Conservation (phyloP, 1,139 yeast genomes). For the Taiozyma sp. region DNA sequence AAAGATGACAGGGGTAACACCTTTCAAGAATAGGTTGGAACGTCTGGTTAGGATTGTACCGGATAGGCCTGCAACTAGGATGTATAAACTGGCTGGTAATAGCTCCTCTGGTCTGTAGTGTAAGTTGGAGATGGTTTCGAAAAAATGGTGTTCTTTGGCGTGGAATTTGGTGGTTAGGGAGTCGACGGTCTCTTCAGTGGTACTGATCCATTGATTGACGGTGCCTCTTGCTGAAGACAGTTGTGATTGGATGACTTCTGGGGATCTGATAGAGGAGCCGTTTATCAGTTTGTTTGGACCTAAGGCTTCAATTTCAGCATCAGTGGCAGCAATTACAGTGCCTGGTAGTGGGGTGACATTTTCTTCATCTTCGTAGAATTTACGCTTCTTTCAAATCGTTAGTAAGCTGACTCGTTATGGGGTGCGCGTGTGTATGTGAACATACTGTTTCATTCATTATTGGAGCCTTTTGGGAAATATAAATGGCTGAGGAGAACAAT, state of each 20-base stretch:
- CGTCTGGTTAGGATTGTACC: slow-evolving; percentile 82
- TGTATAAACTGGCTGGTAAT: slow-evolving; percentile 70
- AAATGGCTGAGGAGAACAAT: slow-evolving; percentile 1
- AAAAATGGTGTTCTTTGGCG: slow-evolving; percentile 60
- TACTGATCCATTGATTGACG: slow-evolving; percentile 33
- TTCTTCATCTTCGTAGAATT: slow-evolving; percentile 58
- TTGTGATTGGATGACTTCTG: slow-evolving; percentile 24
- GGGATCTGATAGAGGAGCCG: slow-evolving; percentile 56
- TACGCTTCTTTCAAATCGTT: neutral
- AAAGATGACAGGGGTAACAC: slow-evolving; percentile 57
- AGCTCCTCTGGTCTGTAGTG: slow-evolving; percentile 72
- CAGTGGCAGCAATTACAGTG: slow-evolving; percentile 47
- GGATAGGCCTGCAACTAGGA: slow-evolving; percentile 69
- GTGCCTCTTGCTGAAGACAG: slow-evolving; percentile 39
- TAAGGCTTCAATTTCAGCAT: slow-evolving; percentile 37
- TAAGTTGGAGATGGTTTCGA: slow-evolving; percentile 61
- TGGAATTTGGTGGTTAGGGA: slow-evolving; percentile 46
- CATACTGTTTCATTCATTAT: slow-evolving; percentile 7
- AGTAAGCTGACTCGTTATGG: neutral
- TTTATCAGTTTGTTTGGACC: slow-evolving; percentile 46
- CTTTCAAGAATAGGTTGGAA: slow-evolving; percentile 54
- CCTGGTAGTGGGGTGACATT: slow-evolving; percentile 51
- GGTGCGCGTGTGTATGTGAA: neutral
- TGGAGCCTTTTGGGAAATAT: slow-evolving; percentile 1
- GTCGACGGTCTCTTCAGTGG: slow-evolving; percentile 35